Evolutionary conservation across 1,284 basidiomycete genomes (phyloP), one percentile per base, ranked within the genome.

Genomic region (Naganishia albida): DNA sequence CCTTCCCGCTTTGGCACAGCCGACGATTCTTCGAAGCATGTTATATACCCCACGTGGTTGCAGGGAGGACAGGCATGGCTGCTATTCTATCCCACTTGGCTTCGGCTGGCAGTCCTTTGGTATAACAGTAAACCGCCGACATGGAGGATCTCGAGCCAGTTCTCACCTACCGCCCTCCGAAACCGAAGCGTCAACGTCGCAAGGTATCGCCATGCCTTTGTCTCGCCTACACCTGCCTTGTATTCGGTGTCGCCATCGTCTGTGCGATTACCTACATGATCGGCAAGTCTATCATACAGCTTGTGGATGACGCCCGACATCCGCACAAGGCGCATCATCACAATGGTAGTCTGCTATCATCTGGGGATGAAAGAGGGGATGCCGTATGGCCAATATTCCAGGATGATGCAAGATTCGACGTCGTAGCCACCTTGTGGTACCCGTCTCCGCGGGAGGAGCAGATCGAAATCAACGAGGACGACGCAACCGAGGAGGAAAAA

Each of bases 161-260:
- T n/a, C 43, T 59, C 26, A 46, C 46, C 1, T 59, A 59, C 23
- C 44, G 44, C 18, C 44, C 43, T 23, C n/a, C 43, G 7, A 34
- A 49, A 46, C 30, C 42, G 12, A 59, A 59, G 46, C 26, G 20
- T 13, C 28, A 43, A 26, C 28, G 42, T 23, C 28, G 28, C 26
- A 59, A 48, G 25, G 43, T 48, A 23, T 59, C 56, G 3, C 43
- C 44, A 34, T 48, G 43, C 20, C 28, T 43, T 20, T 59, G 56
- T 34, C 44, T 48, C 30, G 56, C 56, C 15, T 59, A 48, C 20
- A 59, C 56, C 8, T 48, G 43, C 0, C 44, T 59, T 28, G 44
- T 38, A n/a, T 59, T 59, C 30, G 43, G 43, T 6, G 44, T 59
- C 20, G 56, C 44, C 18, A 59, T 48, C 18, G 56, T 25, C n/a